Evolutionary conservation across 2,329 filamentous ascomycete species (phyloP), one percentile per base, ranked within the genome.

Genomic region (Verticillium nubilum): DNA sequence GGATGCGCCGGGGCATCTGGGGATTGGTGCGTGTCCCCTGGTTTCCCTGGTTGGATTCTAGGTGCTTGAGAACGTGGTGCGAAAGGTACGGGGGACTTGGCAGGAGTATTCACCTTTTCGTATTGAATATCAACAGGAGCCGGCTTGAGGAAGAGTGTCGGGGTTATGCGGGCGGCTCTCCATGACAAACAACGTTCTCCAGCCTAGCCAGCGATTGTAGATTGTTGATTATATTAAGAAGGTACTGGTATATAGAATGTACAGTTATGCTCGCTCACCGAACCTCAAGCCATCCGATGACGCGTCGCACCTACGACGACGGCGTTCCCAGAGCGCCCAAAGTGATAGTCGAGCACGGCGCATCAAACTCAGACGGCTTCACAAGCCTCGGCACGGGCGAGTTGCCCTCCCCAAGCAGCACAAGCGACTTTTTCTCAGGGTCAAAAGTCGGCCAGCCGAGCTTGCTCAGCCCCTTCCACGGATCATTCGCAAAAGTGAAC

Each of bases 1-100:
- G 86, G 63, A 83, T 88, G 76, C 80, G 85, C 67, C 82, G 88
- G 78, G 87, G 90, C 71, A 83, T 83, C 62, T 88, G 42, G 42
- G 42, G 7, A 50, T 50, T 10, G 17, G 79, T 88, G 66, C 86
- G 88, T 76, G 77, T 89, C 17, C 74, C 92, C 25, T 37, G 33
- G 33, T 37, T 5, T 2, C 33, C 15, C n/a, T n/a, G n/a, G n/a
- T n/a, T n/a, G n/a, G n/a, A 37, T 37, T 17, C 13, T 13, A 5
- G 33, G 33, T 1, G 12, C 33, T 37, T 37, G 33, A 37, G 33
- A 13, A n/a, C n/a, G n/a, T n/a, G n/a, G n/a, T n/a, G n/a, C n/a
- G n/a, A n/a, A n/a, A n/a, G n/a, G n/a, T n/a, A n/a, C n/a, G n/a
- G n/a, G n/a, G n/a, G n/a, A n/a, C n/a, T n/a, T n/a, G n/a, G n/a